Evolutionary conservation across 306 rosid species (phyloP).

Genomic region (Glycine tomentella): DNA sequence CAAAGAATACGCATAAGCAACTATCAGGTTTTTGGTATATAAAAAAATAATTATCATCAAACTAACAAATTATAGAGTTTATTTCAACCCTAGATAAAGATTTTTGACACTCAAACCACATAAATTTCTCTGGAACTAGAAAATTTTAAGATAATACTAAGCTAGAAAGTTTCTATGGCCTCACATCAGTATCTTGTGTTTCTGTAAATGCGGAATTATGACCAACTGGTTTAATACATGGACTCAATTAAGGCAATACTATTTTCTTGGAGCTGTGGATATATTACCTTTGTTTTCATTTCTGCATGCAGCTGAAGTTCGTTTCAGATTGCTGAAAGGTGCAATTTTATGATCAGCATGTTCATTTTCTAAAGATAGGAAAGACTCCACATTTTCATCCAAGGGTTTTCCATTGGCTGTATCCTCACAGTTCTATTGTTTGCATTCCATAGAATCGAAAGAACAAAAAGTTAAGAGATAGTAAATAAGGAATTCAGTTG

Average conservation of each 20-base stretch:
- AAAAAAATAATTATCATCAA: neutral
- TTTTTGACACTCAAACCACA: neutral
- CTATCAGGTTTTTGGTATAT: slow-evolving; percentile 2
- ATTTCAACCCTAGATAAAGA: slow-evolving; percentile 12
- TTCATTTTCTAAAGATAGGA: slow-evolving; percentile 53
- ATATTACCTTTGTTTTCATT: slow-evolving; percentile 52
- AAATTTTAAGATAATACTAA: neutral
- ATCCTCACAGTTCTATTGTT: slow-evolving; percentile 47
- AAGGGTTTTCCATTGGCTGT: slow-evolving; percentile 39
- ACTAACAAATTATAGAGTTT: neutral
- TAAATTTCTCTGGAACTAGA: slow-evolving; percentile 6
- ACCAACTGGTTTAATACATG: neutral
- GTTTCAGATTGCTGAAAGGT: slow-evolving; percentile 52
- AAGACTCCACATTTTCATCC: slow-evolving; percentile 52
- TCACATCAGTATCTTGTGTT: neutral
- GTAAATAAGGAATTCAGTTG: slow-evolving; percentile 30
- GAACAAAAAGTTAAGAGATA: neutral
- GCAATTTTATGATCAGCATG: slow-evolving; percentile 46
- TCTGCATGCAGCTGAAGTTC: slow-evolving; percentile 38
- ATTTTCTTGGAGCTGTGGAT: neutral
- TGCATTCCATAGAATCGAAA: slow-evolving; percentile 32
- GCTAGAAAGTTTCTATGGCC: neutral
- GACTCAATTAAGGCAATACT: neutral
- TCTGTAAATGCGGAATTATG: neutral
- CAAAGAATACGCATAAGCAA: slow-evolving; percentile 21